These are phyloP conservation scores for Phytophthora meadii DNA, from an alignment of 352 stramenopile species.

Conservation along the genomic window DNA sequence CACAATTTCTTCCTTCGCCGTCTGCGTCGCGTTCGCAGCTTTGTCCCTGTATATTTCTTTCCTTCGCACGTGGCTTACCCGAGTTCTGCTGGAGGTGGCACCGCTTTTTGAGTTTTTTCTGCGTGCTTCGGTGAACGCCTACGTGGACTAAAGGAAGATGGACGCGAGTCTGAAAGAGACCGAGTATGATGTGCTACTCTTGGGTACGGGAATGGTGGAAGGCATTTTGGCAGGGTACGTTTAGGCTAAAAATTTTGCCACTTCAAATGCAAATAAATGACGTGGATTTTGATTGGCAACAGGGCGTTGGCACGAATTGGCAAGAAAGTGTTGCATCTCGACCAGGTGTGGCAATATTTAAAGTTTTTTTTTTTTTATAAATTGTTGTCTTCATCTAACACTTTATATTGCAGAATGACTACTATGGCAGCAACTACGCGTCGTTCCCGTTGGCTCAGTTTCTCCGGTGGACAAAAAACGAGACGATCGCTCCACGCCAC, in stretches of 20 bases:
- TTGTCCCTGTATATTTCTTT: conserved; percentile 45
- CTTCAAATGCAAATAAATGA: conserved; percentile 7
- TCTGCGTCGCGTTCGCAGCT: conserved; percentile 32
- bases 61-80: conserved; percentile 35
- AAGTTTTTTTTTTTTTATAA: background rate
- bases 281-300: conserved; percentile 4
- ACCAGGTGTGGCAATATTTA: conserved; percentile 50
- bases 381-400: too few relatives aligned
- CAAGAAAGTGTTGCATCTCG: conserved; percentile 82
- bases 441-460: conserved; percentile 74
- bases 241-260: conserved; percentile 6
- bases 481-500: conserved; percentile 38
- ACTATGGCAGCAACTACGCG: conserved; percentile 84
- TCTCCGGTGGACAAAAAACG: conserved; percentile 61
- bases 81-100: conserved; percentile 28
- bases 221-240: conserved; percentile 74
- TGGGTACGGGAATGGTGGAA: conserved; percentile 85
- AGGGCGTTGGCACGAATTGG: conserved; percentile 70
- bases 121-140: conserved; percentile 22
- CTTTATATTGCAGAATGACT: conserved; percentile 65
- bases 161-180: conserved; percentile 62
- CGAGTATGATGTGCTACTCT: conserved; percentile 77
- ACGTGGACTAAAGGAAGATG: conserved; percentile 45
- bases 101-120: conserved; percentile 39
- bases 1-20: conserved; percentile 32